Evolutionary conservation across 2,329 filamentous ascomycete species (phyloP), one percentile per base, ranked within the genome.

Genomic region (Colletotrichum caudatum): DNA sequence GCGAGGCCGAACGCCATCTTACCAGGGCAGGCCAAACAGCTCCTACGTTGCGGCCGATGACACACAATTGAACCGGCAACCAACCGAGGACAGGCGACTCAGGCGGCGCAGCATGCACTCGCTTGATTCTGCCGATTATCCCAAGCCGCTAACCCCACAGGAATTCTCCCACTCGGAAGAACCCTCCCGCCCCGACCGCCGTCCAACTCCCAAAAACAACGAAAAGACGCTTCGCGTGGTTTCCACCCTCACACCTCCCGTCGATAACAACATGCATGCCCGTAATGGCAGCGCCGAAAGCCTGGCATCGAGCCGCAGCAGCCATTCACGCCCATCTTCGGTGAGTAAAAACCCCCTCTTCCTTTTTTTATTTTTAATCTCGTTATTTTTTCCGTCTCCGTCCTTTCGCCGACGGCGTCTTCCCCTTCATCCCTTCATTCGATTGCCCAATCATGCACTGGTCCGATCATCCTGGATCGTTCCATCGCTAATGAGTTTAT

Each of bases 21-120:
- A 83, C 76, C 76, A 83, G 61, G 82, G 82, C 78, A 76, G 87
- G 79, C 79, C 91, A 80, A 85, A 86, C 77, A 83, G 88, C 84
- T 81, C 88, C 79, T 80, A 89, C 80, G 84, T 81, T 41, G 73
- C 81, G 3, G 74, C 82, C 41, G 94, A 97, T 80, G 93, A 96
- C 76, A 89, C 91, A 78, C 88, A 90, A 67, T 78, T 94, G 71
- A 84, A 86, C 76, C 89, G 85, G 69, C 84, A 86, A 66, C 80
- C 85, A 35, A 79, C 88, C 23, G 94, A 95, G 37, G 88, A 91
- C 12, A 94, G 92, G 81, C 88, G 93, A 78, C 92, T 94, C 81
- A 88, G 94, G 76, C 90, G 94, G 78, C 90, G 94, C 75, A 98
- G 94, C 82, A 89, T 97, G 83, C 93, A 93, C 75, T 92, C 90